A percentile compares a stretch with the other conserved stretches of the same genome.
phyloP scores from a whole-genome alignment of 257 asterid genomes.

The Striga asiatica region DNA sequence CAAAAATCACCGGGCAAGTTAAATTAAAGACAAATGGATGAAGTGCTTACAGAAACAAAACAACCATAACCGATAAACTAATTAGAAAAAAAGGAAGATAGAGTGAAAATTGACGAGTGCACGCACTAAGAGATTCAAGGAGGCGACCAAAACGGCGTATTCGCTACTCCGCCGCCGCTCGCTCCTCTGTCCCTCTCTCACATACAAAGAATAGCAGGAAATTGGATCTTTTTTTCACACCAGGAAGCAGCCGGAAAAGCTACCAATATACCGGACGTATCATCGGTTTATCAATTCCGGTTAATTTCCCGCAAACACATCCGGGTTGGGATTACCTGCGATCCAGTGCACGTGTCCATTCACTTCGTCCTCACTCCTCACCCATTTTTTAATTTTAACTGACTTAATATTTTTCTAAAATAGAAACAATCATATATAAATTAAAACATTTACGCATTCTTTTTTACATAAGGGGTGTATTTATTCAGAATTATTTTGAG shows the following conservation, averaged over 20 bases:
- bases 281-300: conserved; percentile 39
- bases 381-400: too few relatives aligned
- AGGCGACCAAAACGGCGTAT: conserved; percentile 15
- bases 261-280: conserved; percentile 43
- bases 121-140: too few relatives aligned
- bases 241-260: conserved; percentile 27
- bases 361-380: not conserved
- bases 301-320: conserved; percentile 34
- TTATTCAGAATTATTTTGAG: too few relatives aligned
- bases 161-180: conserved; percentile 15
- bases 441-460: too few relatives aligned
- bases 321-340: conserved; percentile 43
- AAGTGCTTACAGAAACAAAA: too few relatives aligned
- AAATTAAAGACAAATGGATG: not conserved
- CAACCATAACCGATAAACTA: too few relatives aligned
- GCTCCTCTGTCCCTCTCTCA: conserved; percentile 21
- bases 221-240: conserved; percentile 31
- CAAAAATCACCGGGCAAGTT: not conserved
- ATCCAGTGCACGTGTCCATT: conserved; percentile 21
- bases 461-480: too few relatives aligned
- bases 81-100: not conserved
- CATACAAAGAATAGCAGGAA: conserved; percentile 16
- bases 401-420: too few relatives aligned
- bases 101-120: conserved; percentile 1
- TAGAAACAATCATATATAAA: too few relatives aligned